phyloP scores from a whole-genome alignment of 2,329 filamentous ascomycete species.

The Helicocarpus griseus region DNA sequence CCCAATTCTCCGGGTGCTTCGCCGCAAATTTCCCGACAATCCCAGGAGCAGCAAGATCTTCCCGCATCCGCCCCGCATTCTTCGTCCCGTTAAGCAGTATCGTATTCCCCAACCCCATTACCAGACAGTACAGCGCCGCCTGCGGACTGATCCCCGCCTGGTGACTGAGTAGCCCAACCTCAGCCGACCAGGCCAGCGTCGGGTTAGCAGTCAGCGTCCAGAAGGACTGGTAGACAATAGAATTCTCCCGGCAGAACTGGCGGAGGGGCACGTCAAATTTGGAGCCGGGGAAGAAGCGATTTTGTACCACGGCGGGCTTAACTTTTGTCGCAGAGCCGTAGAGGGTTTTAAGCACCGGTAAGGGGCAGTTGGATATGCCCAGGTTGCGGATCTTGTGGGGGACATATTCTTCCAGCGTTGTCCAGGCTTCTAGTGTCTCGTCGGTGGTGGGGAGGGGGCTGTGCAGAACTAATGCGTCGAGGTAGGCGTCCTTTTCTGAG shows the following conservation, averaged over 20 bases:
- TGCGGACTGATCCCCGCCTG: constrained; percentile 32
- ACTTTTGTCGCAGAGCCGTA: constrained; percentile 35
- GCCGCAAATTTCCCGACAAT: constrained; percentile 35
- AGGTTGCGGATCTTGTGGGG: constrained; percentile 55
- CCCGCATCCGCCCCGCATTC: constrained; percentile 40
- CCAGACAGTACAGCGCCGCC: constrained; percentile 47
- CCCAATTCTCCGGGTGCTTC: constrained; percentile 42
- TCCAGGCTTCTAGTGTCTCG: constrained; percentile 56
- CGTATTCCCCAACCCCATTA: constrained; percentile 42
- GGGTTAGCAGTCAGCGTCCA: constrained; percentile 55
- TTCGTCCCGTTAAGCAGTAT: constrained; percentile 50
- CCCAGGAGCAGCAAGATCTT: constrained; percentile 40
- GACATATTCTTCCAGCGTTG: constrained; percentile 55
- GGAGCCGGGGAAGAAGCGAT: constrained; percentile 57
- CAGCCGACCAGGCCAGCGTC: constrained; percentile 35
- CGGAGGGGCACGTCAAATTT: constrained; percentile 53
- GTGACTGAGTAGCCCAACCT: constrained; percentile 43
- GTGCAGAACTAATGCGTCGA: constrained; percentile 52
- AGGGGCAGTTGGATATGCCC: constrained; percentile 66
- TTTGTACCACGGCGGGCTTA: constrained; percentile 60
- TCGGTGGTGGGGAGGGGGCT: constrained; percentile 43
- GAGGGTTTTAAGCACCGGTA: constrained; percentile 47
- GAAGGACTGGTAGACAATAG: constrained; percentile 50
- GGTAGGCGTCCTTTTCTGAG: constrained; percentile 36
- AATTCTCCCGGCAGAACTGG: constrained; percentile 42